Evolutionary conservation across 129 eudicot species (phyloP).

Genomic region (Arctium lappa): DNA sequence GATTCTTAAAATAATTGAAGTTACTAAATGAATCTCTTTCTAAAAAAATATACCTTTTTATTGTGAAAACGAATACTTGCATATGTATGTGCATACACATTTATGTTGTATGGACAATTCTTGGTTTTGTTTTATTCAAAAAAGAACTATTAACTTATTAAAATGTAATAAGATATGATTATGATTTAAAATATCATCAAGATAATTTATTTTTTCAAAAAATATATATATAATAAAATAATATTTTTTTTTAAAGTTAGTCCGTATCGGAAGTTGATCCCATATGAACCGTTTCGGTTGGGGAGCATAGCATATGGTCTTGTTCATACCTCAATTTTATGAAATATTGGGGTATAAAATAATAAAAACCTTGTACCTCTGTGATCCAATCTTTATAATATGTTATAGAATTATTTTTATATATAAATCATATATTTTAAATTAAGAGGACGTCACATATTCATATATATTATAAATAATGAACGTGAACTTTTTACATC

Average conservation of each 20-base stretch:
- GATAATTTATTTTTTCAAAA: too few relatives aligned
- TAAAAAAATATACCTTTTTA: too few relatives aligned
- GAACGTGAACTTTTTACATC: too few relatives aligned
- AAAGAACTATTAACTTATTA: too few relatives aligned
- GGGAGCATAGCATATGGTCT: slow-evolving; percentile 31
- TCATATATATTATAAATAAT: not conserved
- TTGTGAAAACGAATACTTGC: too few relatives aligned
- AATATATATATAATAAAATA: not conserved
- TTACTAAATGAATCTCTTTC: too few relatives aligned
- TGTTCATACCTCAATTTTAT: slow-evolving; percentile 17
- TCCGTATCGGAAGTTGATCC: slow-evolving; percentile 34
- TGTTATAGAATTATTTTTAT: not conserved
- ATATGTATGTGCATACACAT: too few relatives aligned
- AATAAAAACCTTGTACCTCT: slow-evolving; percentile 9
- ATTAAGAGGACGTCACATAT: not conserved
- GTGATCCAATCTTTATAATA: not conserved
- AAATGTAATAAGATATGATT: too few relatives aligned
- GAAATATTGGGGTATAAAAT: not conserved
- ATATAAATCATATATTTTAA: too few relatives aligned
- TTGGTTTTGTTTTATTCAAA: too few relatives aligned
- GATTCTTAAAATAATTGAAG: too few relatives aligned
- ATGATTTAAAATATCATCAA: not conserved
- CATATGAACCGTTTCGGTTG: slow-evolving; percentile 42
- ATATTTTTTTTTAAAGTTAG: slow-evolving; percentile 12
- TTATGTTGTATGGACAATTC: too few relatives aligned